Conservation (phyloP, 163 green algal genomes). For the Scenedesmus sp. region DNA sequence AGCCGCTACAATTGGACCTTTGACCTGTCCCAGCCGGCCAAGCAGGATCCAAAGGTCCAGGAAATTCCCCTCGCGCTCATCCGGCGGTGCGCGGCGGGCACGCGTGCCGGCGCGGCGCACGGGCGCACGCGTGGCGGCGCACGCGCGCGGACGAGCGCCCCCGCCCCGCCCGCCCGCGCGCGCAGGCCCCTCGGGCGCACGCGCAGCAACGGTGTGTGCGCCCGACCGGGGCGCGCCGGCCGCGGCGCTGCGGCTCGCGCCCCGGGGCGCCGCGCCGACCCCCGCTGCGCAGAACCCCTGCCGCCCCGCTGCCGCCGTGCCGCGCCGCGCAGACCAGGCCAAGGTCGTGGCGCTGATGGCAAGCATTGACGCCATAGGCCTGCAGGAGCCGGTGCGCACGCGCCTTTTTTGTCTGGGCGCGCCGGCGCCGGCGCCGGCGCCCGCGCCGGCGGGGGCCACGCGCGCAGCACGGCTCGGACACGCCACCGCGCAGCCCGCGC, state of each 20-base stretch:
- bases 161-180: too few species aligned
- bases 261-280: too few species aligned
- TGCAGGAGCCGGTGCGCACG: conserved; percentile 77
- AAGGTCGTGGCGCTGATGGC: conserved; percentile 83
- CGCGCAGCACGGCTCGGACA: too few species aligned
- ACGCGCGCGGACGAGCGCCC: too few species aligned
- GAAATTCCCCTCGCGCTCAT: conserved; percentile 66
- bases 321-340: conserved; percentile 63
- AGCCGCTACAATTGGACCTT: conserved; percentile 61
- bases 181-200: conserved; percentile 60
- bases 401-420: too few species aligned
- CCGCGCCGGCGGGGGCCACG: too few species aligned
- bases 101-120: too few species aligned
- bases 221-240: too few species aligned
- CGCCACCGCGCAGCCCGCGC: background rate
- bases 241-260: too few species aligned
- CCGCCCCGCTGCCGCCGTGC: background rate
- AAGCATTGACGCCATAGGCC: conserved; percentile 76
- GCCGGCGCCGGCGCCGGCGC: too few species aligned
- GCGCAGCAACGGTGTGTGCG: conserved; percentile 59
- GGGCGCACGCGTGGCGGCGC: too few species aligned
- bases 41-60: conserved; percentile 49
- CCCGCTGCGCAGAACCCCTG: background rate
- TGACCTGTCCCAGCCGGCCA: conserved; percentile 13
- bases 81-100: conserved; percentile 23